Base-by-base conservation (phyloP, 176 grass and related monocot genomes). In the Rhynchospora breviuscula region DNA sequence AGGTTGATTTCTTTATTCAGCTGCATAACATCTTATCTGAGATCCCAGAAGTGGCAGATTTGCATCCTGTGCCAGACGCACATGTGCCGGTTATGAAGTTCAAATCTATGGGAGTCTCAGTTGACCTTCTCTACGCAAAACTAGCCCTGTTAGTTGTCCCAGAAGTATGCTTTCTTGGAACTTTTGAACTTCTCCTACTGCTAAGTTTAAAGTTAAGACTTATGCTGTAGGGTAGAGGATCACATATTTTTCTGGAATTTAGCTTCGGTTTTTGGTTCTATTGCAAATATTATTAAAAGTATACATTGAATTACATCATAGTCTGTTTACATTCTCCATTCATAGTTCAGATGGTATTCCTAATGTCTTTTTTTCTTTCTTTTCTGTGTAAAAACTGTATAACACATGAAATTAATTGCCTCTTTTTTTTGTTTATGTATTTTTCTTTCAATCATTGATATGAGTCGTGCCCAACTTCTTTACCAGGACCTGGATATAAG, bases 41-140 rank as follows among this genome's bases (percentile, higher is more conserved):
- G 78, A 92, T 97, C 90, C 92, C 90, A 46, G 94, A 94, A 85
- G 92, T 94, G 83, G 79, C 85, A 3, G 92, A 97, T 79, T 75
- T 94, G 54, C 92, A 97, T 85, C 94, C 94, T 66, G 94, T 97
- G 51, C 92, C 92, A 82, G 94, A 97, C 92, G 94, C 94, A 87
- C 88, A 94, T 85, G 92, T 97, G 29, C 94, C 94, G 52, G 80
- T 94, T 69, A 79, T 97, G 87, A 79, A 29, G 19, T 97, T 97
- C 73, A 97, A 97, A 79, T 84, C 92, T 79, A 86, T 54, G 71
- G 90, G 94, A 56, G 85, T 97, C 66, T 94, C 92, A 44, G 94
- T 97, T 67, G 94, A 97, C 70, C 90, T 97, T 89, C 63, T 97
- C 49, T 94, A 94, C 86, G 92, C 90, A 40, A 97, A 94, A 52